Conservation (phyloP, 495 filamentous ascomycete species). For the Patellaria atrata region DNA sequence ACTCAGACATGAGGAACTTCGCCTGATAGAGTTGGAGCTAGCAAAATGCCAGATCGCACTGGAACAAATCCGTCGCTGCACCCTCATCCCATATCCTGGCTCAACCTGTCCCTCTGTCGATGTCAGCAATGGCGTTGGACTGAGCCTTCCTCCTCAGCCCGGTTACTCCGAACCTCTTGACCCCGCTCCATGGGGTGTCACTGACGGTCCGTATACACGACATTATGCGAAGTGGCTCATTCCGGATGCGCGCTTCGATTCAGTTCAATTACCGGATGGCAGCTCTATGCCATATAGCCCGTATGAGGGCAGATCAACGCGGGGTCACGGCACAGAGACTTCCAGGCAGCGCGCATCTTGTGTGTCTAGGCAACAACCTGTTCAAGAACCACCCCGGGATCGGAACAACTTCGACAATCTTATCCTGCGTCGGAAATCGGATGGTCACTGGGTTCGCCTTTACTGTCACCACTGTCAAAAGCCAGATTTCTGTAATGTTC, state of each 20-base stretch:
- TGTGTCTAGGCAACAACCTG: slow-evolving; percentile 35
- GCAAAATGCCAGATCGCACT: slow-evolving; percentile 92
- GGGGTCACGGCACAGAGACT: slow-evolving; percentile 51
- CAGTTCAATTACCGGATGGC: slow-evolving; percentile 12
- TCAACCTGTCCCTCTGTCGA: slow-evolving; percentile 44
- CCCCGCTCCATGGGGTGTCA: slow-evolving; percentile 75
- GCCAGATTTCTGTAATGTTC: slow-evolving; percentile 83
- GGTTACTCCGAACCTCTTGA: slow-evolving; percentile 45
- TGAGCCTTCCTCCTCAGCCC: slow-evolving; percentile 44
- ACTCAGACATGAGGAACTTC: slow-evolving; percentile 85
- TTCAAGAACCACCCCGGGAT: slow-evolving; percentile 27
- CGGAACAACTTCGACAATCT: slow-evolving; percentile 39
- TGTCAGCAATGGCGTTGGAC: slow-evolving; percentile 56
- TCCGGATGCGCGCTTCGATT: slow-evolving; percentile 72
- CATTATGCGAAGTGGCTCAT: slow-evolving; percentile 94
- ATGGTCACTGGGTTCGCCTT: slow-evolving; percentile 55
- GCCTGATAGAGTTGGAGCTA: slow-evolving; percentile 88
- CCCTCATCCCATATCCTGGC: slow-evolving; percentile 75
- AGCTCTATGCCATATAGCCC: too few species aligned
- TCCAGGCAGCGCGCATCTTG: slow-evolving; percentile 45
- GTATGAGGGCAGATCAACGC: slow-evolving; percentile 54
- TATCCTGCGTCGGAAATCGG: slow-evolving; percentile 44
- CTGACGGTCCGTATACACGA: slow-evolving; percentile 79
- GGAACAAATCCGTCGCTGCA: slow-evolving; percentile 84
- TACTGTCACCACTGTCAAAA: slow-evolving; percentile 79